Conservation (phyloP, 2,329 filamentous ascomycete species). For the Fusarium redolens region DNA sequence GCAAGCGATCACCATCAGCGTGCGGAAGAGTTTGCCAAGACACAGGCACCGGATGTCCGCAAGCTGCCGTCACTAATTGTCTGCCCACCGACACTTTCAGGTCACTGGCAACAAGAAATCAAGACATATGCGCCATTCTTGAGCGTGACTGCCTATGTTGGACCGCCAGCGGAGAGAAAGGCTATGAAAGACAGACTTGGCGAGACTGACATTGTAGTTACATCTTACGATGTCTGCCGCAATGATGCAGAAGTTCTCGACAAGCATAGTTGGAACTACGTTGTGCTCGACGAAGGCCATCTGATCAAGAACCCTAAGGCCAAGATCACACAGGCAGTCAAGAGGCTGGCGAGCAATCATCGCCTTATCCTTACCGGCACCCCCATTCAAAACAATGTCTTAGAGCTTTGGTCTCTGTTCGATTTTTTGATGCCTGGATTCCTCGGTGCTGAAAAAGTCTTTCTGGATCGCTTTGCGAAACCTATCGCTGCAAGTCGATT, state of each 20-base stretch:
- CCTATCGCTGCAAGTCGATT: slow-evolving; percentile 94
- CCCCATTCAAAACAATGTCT: slow-evolving; percentile 96
- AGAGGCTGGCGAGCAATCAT: slow-evolving; percentile 89
- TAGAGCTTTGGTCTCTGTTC: slow-evolving; percentile 97
- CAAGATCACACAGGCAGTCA: slow-evolving; percentile 94
- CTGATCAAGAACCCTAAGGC: slow-evolving; percentile 99
- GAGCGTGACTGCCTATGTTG: slow-evolving; percentile 88
- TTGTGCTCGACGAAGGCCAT: slow-evolving; percentile 96
- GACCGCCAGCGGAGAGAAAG: slow-evolving; percentile 83
- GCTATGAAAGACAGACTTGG: slow-evolving; percentile 76
- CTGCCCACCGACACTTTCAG: slow-evolving; percentile 94
- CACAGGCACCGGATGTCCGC: slow-evolving; percentile 79
- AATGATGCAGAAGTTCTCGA: slow-evolving; percentile 91
- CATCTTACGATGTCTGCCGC: slow-evolving; percentile 96
- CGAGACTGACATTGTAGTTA: slow-evolving; percentile 91
- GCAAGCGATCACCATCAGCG: slow-evolving; percentile 96
- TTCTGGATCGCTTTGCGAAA: slow-evolving; percentile 93
- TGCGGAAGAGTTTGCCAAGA: slow-evolving; percentile 89
- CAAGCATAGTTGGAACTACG: slow-evolving; percentile 94
- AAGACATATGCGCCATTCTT: slow-evolving; percentile 96
- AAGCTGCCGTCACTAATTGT: slow-evolving; percentile 92
- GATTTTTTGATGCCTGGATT: slow-evolving; percentile 99
- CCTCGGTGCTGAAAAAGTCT: slow-evolving; percentile 93
- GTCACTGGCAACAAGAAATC: slow-evolving; percentile 99
- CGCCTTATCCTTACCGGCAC: slow-evolving; percentile 96